Percentiles rank a stretch among this genome's conserved stretches.
These are phyloP conservation scores for Taphrina confusa DNA, from an alignment of 1,139 yeast species.

Conservation along the genomic window DNA sequence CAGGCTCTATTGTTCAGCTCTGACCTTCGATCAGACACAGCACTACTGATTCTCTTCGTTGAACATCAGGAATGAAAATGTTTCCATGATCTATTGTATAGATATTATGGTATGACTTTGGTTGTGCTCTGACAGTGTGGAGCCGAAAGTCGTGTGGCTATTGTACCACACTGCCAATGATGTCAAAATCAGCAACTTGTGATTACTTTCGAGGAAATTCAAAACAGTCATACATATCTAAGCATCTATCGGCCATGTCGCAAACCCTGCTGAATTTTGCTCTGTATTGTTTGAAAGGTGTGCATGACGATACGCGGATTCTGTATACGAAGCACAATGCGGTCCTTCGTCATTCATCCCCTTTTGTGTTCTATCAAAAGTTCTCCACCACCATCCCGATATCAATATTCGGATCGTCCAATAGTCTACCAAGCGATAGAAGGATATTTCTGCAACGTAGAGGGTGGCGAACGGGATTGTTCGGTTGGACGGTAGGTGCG, in stretches of 20 bases:
- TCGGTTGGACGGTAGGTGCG: slow-evolving; percentile 32
- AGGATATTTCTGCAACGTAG: slow-evolving; percentile 25
- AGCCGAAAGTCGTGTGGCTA: slow-evolving; percentile 2
- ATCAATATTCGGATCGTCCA: neutral
- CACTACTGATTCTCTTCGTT: no score
- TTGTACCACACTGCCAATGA: neutral
- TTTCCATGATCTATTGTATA: no score
- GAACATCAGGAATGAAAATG: no score
- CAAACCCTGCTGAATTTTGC: slow-evolving; percentile 16
- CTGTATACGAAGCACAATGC: slow-evolving; percentile 6
- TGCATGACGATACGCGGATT: slow-evolving; percentile 29
- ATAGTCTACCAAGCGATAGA: slow-evolving; percentile 15
- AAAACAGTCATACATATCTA: no score
- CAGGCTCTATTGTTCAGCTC: no score
- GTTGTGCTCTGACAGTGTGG: neutral
- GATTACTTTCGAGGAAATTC: no score
- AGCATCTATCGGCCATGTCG: no score
- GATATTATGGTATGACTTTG: no score
- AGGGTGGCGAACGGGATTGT: slow-evolving; percentile 27
- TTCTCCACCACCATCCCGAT: slow-evolving; percentile 19
- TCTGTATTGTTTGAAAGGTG: slow-evolving; percentile 21
- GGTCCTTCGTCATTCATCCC: slow-evolving; percentile 20
- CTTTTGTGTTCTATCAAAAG: slow-evolving; percentile 28
- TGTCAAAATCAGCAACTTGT: slow-evolving; percentile 2
- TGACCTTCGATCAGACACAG: no score